A percentile compares a stretch with the other conserved stretches of the same genome.
phyloP scores from a whole-genome alignment of 1,284 basidiomycete species.

The Neotropicomus parvogracilis region DNA sequence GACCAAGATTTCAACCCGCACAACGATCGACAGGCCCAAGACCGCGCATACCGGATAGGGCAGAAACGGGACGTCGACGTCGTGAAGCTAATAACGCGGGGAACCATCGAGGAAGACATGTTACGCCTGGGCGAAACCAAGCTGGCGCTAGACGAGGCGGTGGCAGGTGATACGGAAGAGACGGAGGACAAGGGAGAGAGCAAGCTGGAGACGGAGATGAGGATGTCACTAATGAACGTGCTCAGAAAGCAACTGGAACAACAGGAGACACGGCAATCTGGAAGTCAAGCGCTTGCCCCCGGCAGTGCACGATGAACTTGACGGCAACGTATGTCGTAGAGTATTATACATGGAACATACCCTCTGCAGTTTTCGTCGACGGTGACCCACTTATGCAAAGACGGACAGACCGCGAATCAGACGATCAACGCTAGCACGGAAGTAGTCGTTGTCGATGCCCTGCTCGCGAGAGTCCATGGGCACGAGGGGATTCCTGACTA shows the following conservation, averaged over 20 bases:
- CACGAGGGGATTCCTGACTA: constrained; percentile 87
- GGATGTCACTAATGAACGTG: constrained; percentile 75
- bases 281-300: not conserved
- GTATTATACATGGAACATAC: constrained; percentile 28
- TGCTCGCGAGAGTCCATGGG: constrained; percentile 75
- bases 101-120: constrained; percentile 97
- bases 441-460: constrained; percentile 91
- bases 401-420: constrained; percentile 66
- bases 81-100: constrained; percentile 89
- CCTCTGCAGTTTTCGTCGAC: constrained; percentile 10
- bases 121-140: constrained; percentile 86
- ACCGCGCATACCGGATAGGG: constrained; percentile 97
- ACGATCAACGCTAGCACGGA: constrained; percentile 78
- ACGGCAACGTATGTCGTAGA: constrained; percentile 8
- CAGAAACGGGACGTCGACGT: constrained; percentile 90
- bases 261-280: constrained; percentile 20
- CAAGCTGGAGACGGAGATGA: constrained; percentile 75
- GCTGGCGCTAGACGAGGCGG: constrained; percentile 86
- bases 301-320: constrained; percentile 9
- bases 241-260: constrained; percentile 65
- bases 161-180: constrained; percentile 70
- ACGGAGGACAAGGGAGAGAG: constrained; percentile 56
- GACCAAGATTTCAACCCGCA: constrained; percentile 97
- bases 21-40: constrained; percentile 94
- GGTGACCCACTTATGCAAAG: constrained; percentile 40